phyloP scores from a whole-genome alignment of 768 basidiomycete species.

The Psilocybe cyanescens region DNA sequence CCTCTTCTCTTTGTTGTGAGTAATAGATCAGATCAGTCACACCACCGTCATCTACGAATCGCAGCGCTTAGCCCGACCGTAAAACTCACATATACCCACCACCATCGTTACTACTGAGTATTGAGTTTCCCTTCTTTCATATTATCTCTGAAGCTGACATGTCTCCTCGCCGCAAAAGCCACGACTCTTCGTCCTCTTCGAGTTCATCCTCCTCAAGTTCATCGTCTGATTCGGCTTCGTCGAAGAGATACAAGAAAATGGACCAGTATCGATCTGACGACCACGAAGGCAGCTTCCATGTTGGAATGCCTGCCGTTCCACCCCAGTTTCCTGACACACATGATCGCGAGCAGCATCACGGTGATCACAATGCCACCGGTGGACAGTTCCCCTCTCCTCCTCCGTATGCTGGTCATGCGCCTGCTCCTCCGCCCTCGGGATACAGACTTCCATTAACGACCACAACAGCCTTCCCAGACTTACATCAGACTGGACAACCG shows the following conservation, averaged over 20 bases:
- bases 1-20: no score
- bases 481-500: conserved; percentile 47
- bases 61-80: neutral
- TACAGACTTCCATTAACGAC: conserved; percentile 62
- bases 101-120: neutral
- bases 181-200: conserved; percentile 28
- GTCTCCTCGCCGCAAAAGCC: conserved; percentile 29
- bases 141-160: neutral
- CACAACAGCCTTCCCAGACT: conserved; percentile 46
- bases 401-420: conserved; percentile 13
- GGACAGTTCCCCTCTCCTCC: conserved; percentile 12
- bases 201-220: conserved; percentile 16
- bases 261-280: conserved; percentile 17
- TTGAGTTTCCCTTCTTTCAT: neutral
- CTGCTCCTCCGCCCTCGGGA: conserved; percentile 60
- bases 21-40: neutral
- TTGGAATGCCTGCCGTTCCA: conserved; percentile 25
- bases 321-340: neutral
- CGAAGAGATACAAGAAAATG: conserved; percentile 32
- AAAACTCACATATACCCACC: neutral
- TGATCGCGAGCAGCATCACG: neutral
- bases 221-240: conserved; percentile 26
- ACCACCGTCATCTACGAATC: neutral
- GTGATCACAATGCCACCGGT: neutral
- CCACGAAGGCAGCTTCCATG: neutral